Conservation (phyloP, 192 early-diverging fungal genomes). For the Mortierella hygrophila region DNA sequence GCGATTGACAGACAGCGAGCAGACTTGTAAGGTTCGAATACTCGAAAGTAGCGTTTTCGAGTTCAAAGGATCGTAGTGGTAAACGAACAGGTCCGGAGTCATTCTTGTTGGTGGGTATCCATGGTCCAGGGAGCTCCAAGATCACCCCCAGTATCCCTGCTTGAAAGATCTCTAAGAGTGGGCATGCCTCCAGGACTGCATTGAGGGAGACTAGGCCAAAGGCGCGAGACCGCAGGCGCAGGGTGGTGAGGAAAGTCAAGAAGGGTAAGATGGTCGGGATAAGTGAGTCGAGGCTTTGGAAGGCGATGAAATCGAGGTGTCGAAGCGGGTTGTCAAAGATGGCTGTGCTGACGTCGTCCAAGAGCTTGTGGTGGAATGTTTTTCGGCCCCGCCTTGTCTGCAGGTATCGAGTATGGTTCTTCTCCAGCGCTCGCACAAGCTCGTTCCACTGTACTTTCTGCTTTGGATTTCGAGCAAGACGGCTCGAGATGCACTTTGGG, state of each 20-base stretch:
- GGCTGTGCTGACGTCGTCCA: not conserved
- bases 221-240: not conserved
- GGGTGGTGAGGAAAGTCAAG: not conserved
- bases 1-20: not conserved
- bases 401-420: not conserved
- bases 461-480: not conserved
- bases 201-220: not conserved
- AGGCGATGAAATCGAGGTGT: slow-evolving; percentile 1
- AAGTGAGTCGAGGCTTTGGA: not conserved
- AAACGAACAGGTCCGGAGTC: not conserved
- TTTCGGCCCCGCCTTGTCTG: not conserved
- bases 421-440: not conserved
- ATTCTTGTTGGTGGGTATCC: not conserved
- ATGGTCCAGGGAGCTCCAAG: slow-evolving; percentile 4
- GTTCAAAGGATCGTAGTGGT: not conserved
- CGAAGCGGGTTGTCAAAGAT: not conserved
- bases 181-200: not conserved
- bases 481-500: not conserved
- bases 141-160: not conserved
- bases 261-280: not conserved
- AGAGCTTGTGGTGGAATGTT: not conserved
- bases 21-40: not conserved
- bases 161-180: not conserved
- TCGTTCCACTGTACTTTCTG: not conserved
- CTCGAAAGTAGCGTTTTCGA: not conserved